Base-by-base conservation (phyloP, 1,284 basidiomycete genomes). In the Ganoderma boninense region DNA sequence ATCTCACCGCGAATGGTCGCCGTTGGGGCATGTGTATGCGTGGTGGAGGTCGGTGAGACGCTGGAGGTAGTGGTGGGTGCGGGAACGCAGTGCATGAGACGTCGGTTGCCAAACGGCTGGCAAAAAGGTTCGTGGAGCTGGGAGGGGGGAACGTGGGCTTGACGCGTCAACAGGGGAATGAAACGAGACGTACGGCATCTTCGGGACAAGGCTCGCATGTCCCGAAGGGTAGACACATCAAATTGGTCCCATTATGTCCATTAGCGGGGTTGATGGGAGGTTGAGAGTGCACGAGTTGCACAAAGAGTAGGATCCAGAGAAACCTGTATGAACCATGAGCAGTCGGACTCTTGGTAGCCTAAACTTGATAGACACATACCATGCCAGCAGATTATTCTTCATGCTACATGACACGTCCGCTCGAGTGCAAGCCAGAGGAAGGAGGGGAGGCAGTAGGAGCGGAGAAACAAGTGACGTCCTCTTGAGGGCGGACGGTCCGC, bases 61-160 rank as follows among this genome's bases (percentile, higher is more conserved):
- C 65, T 71, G 73, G 78, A 67, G 73, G 70, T 67, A 73, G 78
- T 66, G 72, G 70, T 66, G 64, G 70, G 64, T 29, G 32, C 43
- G 69, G 89, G 89, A 23, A 88, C 79, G 73, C 96, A 97, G 79
- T 96, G 95, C 82, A 97, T 87, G 44, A 96, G 86, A 23, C 93
- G 89, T 44, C 96, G 89, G 81, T 96, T 97, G 57, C 96, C 95
- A 78, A 96, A 97, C 7, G 96, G 95, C 77, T 94, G 89, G 81
- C 95, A 97, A 81, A 94, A 97, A 1, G 95, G 95, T 83, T 96
- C 89, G 74, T 90, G 83, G 32, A 94, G 85, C 95, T 97, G 74
- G 14, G 52, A n/a, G 13, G 57, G 20, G 38, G 42, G 32, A 18
- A 18, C 69, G 69, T 46, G 64, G 56, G 43, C 60, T 42, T 42